These are phyloP conservation scores for Athelia psychrophila DNA, from an alignment of 1,284 basidiomycete genomes.

Conservation along the genomic window DNA sequence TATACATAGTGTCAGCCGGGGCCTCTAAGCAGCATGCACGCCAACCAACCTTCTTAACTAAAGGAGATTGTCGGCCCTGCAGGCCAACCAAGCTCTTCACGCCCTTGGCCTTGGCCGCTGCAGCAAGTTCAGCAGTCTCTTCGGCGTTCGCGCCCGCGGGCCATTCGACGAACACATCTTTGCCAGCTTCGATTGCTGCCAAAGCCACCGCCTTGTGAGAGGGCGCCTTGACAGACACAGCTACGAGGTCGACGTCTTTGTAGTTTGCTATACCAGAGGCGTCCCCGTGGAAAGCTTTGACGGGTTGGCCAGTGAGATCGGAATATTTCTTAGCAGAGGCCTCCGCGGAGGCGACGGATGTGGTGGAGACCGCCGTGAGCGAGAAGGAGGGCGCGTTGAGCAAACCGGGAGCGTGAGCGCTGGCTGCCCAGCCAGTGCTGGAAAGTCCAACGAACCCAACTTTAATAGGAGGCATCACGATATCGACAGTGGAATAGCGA, in stretches of 20 bases:
- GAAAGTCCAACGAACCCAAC: slow-evolving; percentile 35
- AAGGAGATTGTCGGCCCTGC: slow-evolving; percentile 25
- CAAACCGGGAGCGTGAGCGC: slow-evolving; percentile 19
- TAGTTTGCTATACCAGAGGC: slow-evolving; percentile 25
- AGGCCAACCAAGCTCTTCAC: slow-evolving; percentile 29
- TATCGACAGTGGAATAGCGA: background rate
- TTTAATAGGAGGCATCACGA: slow-evolving; percentile 17
- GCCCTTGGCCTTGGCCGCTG: slow-evolving; percentile 26
- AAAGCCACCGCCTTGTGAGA: slow-evolving; percentile 23
- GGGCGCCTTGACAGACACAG: slow-evolving; percentile 27
- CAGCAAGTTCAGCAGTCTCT: slow-evolving; percentile 29
- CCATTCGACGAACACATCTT: slow-evolving; percentile 38
- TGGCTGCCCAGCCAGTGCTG: slow-evolving; percentile 27
- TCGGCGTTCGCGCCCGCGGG: slow-evolving; percentile 26
- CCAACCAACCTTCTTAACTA: slow-evolving; percentile 26
- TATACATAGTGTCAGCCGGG: background rate
- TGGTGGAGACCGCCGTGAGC: slow-evolving; percentile 24
- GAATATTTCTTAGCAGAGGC: slow-evolving; percentile 23
- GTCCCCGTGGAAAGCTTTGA: slow-evolving; percentile 27
- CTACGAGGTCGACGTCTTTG: slow-evolving; percentile 33
- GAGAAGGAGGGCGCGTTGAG: slow-evolving; percentile 19
- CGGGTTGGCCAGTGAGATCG: slow-evolving; percentile 11
- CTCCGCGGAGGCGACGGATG: slow-evolving; percentile 22
- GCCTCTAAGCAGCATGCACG: background rate
- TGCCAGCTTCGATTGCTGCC: slow-evolving; percentile 31